A percentile compares a stretch with the other conserved stretches of the same genome.
Conservation (phyloP, 495 filamentous ascomycete species). For the Aspergillus nidulans region DNA sequence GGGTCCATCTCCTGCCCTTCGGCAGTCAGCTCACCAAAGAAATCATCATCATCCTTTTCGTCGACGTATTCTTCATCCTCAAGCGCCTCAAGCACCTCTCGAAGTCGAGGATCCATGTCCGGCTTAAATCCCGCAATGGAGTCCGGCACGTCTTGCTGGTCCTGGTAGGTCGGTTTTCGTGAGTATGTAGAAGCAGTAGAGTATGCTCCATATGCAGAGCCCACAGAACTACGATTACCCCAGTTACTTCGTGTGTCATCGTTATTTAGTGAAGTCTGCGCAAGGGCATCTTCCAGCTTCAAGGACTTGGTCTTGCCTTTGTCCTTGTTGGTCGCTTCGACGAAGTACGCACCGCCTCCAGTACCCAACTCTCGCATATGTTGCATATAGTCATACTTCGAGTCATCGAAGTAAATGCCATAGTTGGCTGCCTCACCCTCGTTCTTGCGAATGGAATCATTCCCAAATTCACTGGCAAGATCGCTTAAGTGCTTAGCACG, state of each 20-base stretch:
- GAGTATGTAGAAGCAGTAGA: constrained; percentile 61
- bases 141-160: constrained; percentile 91
- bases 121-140: constrained; percentile 89
- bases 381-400: constrained; percentile 98
- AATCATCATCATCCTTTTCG: constrained; percentile 67
- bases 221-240: constrained; percentile 21
- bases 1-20: constrained; percentile 68
- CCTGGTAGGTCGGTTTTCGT: constrained; percentile 75
- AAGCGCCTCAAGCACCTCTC: constrained; percentile 89
- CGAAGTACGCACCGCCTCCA: constrained; percentile 59
- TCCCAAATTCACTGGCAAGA: constrained; percentile 72
- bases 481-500: constrained; percentile 61
- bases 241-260: constrained; percentile 44
- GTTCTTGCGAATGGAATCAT: constrained; percentile 66
- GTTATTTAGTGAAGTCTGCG: constrained; percentile 55
- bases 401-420: constrained; percentile 85
- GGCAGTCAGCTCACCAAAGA: constrained; percentile 74
- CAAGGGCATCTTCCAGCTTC: constrained; percentile 78
- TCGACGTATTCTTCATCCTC: constrained; percentile 97
- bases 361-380: constrained; percentile 84
- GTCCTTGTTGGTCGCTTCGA: constrained; percentile 65
- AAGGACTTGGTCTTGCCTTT: constrained; percentile 67
- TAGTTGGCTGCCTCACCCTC: constrained; percentile 95
- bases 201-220: constrained; percentile 29
- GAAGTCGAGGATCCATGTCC: constrained; percentile 92